Evolutionary conservation across 768 basidiomycete species (phyloP).

Genomic region (Mycena metata): DNA sequence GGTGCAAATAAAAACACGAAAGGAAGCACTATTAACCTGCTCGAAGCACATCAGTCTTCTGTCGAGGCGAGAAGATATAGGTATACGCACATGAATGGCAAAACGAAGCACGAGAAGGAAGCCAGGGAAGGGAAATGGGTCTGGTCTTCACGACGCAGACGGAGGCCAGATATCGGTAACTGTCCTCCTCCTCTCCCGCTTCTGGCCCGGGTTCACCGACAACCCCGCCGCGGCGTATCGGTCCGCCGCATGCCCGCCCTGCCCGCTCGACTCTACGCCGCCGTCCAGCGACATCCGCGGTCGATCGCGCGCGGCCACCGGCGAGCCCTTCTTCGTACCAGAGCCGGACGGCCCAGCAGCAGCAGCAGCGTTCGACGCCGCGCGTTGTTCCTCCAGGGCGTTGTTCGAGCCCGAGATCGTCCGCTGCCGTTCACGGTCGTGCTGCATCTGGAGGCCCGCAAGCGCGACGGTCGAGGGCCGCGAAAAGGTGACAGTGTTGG

Average conservation of each 20-base stretch:
- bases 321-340: constrained; percentile 62
- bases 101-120: constrained; percentile 25
- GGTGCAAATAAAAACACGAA: constrained; percentile 28
- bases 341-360: constrained; percentile 49
- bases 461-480: constrained; percentile 69
- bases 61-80: not conserved
- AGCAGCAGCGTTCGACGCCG: constrained; percentile 24
- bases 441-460: constrained; percentile 68
- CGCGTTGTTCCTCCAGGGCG: constrained; percentile 35
- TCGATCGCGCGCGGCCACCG: constrained; percentile 53
- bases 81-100: constrained; percentile 33
- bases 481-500: constrained; percentile 72
- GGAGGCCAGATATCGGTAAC: constrained; percentile 62
- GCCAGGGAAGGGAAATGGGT: not conserved
- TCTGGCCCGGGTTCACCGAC: constrained; percentile 40
- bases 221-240: constrained; percentile 55
- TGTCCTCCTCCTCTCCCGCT: constrained; percentile 57
- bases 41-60: not conserved
- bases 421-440: constrained; percentile 53
- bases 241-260: constrained; percentile 54
- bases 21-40: constrained; percentile 17
- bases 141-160: constrained; percentile 24
- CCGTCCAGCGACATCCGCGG: constrained; percentile 62
- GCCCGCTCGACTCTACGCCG: constrained; percentile 41
- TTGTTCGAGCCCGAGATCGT: constrained; percentile 46